Evolutionary conservation across 257 asterid species (phyloP), one percentile per base, ranked within the genome.

Genomic region (Solanum piurae): DNA sequence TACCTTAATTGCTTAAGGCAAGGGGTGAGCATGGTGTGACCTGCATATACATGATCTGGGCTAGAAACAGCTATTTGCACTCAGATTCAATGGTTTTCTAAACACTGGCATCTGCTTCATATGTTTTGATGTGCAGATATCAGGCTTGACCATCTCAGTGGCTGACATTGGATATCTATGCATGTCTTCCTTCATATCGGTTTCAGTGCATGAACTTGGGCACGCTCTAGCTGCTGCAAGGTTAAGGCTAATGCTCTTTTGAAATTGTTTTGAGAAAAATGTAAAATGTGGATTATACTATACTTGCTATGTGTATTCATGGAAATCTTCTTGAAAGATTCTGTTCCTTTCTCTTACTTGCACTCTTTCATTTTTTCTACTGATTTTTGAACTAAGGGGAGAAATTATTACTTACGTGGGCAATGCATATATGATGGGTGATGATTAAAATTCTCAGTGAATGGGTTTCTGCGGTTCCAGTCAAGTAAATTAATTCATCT

Each of bases 191-290:
- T 87, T 94, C 66, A 16, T 93, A 52, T 92, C 97, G 69, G 90
- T 96, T 86, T 83, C 90, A 79, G 92, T 94, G 80, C 99, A 96
- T 91, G 99, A 96, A 91, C 91, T 94, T 88, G 99, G 99, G 49
- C 99, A 96, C 86, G 98, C 96, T 76, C 94, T 96, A 88, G 96
- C 99, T 86, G 99, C 99, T 88, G 98, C 99, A 88, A 93, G 99
- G 99, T 96, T 91, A 93, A 86, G 89, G 88, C 77, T 88, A 74
- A 85, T 88, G 66, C 80, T 86, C 36, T 86, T 86, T 46, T 77
- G 66, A 79, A 77, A 44, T 44, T 7, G 64, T 25, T 79, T 44
- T 12, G 38, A 79, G 85, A 16, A 79, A 33, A 77, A n/a, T 40
- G 85, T 27, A 44, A 33, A 77, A n/a, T 40, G 34, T 77, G 33